A percentile compares a stretch with the other conserved stretches of the same genome.
phyloP scores from a whole-genome alignment of 306 rosid species.

The Cicer cuneatum region DNA sequence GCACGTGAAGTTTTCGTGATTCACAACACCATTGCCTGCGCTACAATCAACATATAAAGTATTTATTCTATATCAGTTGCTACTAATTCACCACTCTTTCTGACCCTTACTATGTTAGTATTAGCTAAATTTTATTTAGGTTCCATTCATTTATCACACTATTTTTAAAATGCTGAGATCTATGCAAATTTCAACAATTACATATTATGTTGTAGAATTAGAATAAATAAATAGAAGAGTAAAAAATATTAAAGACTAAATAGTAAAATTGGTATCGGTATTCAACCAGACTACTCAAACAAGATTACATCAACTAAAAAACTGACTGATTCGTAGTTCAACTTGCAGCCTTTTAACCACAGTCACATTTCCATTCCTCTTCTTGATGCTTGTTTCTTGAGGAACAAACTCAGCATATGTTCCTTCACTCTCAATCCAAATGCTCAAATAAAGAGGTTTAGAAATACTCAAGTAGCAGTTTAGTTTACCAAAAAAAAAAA shows the following conservation, averaged over 20 bases:
- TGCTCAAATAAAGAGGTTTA: conserved; percentile 26
- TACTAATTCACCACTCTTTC: neutral
- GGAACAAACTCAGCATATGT: conserved; percentile 36
- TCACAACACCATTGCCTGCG: conserved; percentile 78
- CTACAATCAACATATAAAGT: conserved; percentile 51
- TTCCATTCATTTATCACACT: neutral
- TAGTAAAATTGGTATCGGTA: too few relatives aligned
- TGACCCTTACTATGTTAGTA: neutral
- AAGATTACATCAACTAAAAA: neutral
- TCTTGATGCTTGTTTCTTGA: conserved; percentile 48
- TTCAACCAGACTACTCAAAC: neutral
- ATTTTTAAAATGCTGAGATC: too few relatives aligned
- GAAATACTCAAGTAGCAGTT: neutral
- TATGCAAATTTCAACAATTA: neutral
- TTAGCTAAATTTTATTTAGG: neutral
- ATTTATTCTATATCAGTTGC: neutral
- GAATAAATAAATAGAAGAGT: too few relatives aligned
- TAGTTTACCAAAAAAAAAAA: neutral
- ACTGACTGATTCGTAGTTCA: neutral
- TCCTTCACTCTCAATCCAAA: conserved; percentile 36
- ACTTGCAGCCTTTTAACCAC: conserved; percentile 3
- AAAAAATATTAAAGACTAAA: too few relatives aligned
- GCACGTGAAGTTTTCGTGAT: conserved; percentile 96
- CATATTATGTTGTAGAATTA: neutral
- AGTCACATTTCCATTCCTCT: conserved; percentile 44